Conservation (phyloP, 148 eudicot genomes). For the Limonium bicolor region DNA sequence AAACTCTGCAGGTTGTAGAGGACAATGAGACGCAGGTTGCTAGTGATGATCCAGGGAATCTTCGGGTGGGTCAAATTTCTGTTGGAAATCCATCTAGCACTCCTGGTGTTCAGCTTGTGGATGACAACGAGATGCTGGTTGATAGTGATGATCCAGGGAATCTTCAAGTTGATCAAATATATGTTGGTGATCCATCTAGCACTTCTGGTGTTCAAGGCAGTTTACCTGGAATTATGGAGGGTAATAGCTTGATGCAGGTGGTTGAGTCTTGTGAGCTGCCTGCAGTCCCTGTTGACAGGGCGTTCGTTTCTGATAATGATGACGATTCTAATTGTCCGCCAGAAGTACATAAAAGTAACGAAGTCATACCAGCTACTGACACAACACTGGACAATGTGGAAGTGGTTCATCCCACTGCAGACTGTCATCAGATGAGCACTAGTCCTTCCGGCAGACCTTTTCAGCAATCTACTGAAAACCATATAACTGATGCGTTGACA, state of each 20-base stretch:
- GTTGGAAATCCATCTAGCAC: not conserved
- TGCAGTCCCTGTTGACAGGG: not conserved
- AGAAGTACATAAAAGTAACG: not conserved
- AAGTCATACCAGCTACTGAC: not conserved
- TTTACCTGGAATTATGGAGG: too few relatives aligned
- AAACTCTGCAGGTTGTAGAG: conserved; percentile 6
- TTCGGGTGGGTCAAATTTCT: conserved; percentile 5
- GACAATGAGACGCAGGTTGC: conserved; percentile 1
- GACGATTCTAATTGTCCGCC: not conserved
- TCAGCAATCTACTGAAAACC: not conserved
- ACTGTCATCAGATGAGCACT: not conserved
- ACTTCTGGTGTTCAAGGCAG: too few relatives aligned
- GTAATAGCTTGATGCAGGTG: too few relatives aligned
- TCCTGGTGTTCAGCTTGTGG: not conserved
- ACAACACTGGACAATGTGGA: not conserved
- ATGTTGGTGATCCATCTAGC: too few relatives aligned
- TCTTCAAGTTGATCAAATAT: conserved; percentile 1
- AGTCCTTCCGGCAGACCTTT: conserved; percentile 1
- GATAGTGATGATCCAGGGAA: not conserved
- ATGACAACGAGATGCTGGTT: not conserved
- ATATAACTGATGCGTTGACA: not conserved
- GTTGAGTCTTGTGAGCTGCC: too few relatives aligned
- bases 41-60: conserved; percentile 1
- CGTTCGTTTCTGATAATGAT: not conserved
- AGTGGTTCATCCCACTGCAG: not conserved